These are phyloP conservation scores for Corylus americana DNA, from an alignment of 306 rosid genomes.

Conservation along the genomic window DNA sequence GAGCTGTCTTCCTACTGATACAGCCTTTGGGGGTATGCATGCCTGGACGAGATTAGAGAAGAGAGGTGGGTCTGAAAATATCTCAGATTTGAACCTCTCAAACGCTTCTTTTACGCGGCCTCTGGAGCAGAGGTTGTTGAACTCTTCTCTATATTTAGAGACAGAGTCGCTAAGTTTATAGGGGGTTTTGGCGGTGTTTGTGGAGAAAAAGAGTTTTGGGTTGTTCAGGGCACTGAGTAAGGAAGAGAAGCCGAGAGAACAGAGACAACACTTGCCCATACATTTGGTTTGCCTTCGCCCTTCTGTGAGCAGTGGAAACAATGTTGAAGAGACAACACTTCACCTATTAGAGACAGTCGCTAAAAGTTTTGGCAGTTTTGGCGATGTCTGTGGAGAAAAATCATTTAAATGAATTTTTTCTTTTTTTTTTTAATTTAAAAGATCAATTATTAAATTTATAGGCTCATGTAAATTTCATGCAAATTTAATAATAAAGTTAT, in stretches of 20 bases:
- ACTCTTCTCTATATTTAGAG: constrained; percentile 30
- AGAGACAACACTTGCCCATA: constrained; percentile 50
- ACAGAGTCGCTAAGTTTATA: constrained; percentile 22
- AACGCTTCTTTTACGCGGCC: constrained; percentile 67
- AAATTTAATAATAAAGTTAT: too few relatives aligned
- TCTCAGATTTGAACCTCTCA: constrained; percentile 39
- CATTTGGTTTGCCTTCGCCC: not conserved
- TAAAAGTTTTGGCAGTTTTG: too few relatives aligned
- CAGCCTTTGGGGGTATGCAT: constrained; percentile 52
- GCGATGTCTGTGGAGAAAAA: too few relatives aligned
- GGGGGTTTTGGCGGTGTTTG: constrained; percentile 27
- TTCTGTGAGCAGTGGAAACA: not conserved
- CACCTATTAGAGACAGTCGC: too few relatives aligned
- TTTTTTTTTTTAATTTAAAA: too few relatives aligned
- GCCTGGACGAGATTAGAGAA: constrained; percentile 75
- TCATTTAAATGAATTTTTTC: too few relatives aligned
- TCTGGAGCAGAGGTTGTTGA: constrained; percentile 47
- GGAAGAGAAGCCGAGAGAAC: constrained; percentile 29
- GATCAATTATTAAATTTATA: too few relatives aligned
- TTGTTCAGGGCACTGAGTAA: constrained; percentile 21
- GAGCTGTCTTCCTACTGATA: constrained; percentile 61
- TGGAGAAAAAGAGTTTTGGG: constrained; percentile 36
- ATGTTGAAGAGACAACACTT: not conserved
- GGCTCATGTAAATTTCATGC: too few relatives aligned
- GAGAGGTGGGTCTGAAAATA: constrained; percentile 68